Evolutionary conservation across 139 green algal genomes (phyloP).

Genomic region (Desmodesmus armatus): DNA sequence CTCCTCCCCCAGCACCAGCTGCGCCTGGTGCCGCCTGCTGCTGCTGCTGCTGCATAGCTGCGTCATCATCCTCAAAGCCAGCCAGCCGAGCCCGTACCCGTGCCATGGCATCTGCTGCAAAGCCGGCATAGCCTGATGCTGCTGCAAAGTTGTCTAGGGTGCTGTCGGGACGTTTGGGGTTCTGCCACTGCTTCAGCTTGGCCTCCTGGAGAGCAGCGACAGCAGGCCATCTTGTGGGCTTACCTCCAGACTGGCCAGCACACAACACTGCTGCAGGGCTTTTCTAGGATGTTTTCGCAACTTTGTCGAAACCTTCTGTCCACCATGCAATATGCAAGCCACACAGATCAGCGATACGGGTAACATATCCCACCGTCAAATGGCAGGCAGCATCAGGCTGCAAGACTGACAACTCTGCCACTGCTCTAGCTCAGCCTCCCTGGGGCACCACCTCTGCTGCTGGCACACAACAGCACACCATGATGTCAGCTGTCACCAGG

Average conservation of each 20-base stretch:
- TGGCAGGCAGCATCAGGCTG: too few relatives aligned
- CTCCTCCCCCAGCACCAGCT: background rate
- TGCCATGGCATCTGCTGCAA: slow-evolving; percentile 48
- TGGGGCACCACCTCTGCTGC: too few relatives aligned
- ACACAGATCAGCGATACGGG: background rate
- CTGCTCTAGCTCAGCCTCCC: background rate
- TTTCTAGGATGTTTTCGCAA: too few relatives aligned
- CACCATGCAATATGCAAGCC: background rate
- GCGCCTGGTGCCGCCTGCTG: background rate
- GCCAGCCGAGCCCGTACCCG: slow-evolving; percentile 45
- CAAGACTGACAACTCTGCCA: background rate
- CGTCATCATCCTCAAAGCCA: slow-evolving; percentile 47
- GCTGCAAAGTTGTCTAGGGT: slow-evolving; percentile 36
- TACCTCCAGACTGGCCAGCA: background rate
- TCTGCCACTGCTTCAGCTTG: slow-evolving; percentile 35
- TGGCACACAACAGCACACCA: background rate
- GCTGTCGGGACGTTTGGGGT: background rate
- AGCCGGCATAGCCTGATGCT: slow-evolving; percentile 28
- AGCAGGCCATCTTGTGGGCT: too few relatives aligned
- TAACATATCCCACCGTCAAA: too few relatives aligned
- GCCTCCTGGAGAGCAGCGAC: slow-evolving; percentile 3
- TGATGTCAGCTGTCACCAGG: background rate
- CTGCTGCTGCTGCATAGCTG: background rate
- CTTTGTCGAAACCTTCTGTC: too few relatives aligned
- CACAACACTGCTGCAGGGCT: background rate